Conservation (phyloP, 441 rosid genomes). For the Populus tomentosa region DNA sequence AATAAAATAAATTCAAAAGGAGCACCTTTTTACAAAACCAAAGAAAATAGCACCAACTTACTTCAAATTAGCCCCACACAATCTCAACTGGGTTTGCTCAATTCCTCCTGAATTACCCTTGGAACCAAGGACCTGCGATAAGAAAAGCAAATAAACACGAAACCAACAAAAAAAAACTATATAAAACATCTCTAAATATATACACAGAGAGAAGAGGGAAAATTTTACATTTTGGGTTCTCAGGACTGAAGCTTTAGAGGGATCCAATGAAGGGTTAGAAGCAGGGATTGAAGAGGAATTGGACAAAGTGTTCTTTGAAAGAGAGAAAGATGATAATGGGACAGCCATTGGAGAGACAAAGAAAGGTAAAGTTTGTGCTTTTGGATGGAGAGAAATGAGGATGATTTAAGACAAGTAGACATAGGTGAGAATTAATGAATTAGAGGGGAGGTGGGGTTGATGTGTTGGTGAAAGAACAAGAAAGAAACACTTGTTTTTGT, state of each 20-base stretch:
- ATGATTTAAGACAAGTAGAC: not conserved
- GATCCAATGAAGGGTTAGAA: not conserved
- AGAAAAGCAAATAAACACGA: conserved; percentile 10
- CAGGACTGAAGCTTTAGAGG: conserved; percentile 5
- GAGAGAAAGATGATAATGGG: conserved; percentile 19
- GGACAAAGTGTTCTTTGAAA: conserved; percentile 22
- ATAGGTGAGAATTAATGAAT: not conserved
- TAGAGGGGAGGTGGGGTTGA: not conserved
- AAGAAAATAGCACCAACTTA: conserved; percentile 16
- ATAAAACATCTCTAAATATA: not conserved
- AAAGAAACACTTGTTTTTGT: conserved; percentile 16
- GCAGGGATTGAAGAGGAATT: not conserved
- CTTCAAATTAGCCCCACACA: conserved; percentile 30
- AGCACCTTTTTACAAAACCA: not conserved
- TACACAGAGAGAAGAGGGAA: not conserved
- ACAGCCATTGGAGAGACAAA: conserved; percentile 25
- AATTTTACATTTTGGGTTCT: conserved; percentile 5
- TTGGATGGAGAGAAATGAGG: not conserved
- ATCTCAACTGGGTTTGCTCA: conserved; percentile 33
- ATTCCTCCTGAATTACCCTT: conserved; percentile 27
- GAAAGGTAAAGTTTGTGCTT: not conserved
- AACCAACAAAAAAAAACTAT: not conserved
- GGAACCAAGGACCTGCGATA: conserved; percentile 39
- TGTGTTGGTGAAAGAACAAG: not conserved
- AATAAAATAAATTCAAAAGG: not conserved